Evolutionary conservation across 495 filamentous ascomycete species (phyloP).

Genomic region (Penicillium diatomitis): DNA sequence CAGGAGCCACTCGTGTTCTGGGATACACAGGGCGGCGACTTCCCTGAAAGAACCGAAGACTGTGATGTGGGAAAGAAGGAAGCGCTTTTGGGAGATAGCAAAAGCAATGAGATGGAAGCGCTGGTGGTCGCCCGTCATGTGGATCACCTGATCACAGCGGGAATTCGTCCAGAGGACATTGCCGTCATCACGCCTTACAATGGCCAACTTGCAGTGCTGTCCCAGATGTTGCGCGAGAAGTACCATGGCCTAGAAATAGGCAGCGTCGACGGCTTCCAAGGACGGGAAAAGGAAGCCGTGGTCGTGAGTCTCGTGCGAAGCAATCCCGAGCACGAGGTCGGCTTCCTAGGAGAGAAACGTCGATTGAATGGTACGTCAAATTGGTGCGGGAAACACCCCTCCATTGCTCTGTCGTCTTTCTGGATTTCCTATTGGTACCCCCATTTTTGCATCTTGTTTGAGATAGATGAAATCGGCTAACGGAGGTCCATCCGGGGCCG

Average conservation of each 20-base stretch:
- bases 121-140: conserved; percentile 72
- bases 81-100: conserved; percentile 68
- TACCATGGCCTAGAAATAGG: conserved; percentile 84
- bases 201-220: conserved; percentile 75
- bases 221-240: conserved; percentile 62
- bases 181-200: conserved; percentile 96
- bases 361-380: conserved; percentile 66
- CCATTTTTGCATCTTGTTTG: background rate
- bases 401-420: background rate
- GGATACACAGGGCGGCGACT: conserved; percentile 93
- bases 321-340: conserved; percentile 77
- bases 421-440: background rate
- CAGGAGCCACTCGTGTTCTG: conserved; percentile 82
- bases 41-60: conserved; percentile 53
- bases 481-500: background rate
- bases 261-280: conserved; percentile 95
- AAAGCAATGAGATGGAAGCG: conserved; percentile 89
- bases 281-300: conserved; percentile 92
- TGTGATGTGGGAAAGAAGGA: conserved; percentile 42
- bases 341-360: conserved; percentile 89
- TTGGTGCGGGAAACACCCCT: background rate
- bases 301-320: conserved; percentile 86
- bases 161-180: conserved; percentile 71
- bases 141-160: conserved; percentile 60
- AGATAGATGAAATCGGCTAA: conserved; percentile 2